Evolutionary conservation across 2,329 filamentous ascomycete genomes (phyloP).

Genomic region (Fusarium sp.): DNA sequence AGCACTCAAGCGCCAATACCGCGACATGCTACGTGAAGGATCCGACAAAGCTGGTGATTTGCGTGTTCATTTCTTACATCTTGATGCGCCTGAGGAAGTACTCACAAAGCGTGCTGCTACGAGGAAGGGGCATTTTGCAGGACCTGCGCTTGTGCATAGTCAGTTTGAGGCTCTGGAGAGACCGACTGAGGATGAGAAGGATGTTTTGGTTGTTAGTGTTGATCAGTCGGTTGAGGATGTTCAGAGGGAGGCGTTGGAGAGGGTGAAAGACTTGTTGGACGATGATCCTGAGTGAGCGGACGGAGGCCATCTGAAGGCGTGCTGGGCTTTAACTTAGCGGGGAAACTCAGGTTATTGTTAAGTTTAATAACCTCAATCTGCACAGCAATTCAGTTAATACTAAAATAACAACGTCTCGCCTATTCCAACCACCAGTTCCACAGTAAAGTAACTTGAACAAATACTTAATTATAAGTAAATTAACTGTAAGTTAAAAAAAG

Average conservation of each 20-base stretch:
- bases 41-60: conserved; percentile 16
- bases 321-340: no score
- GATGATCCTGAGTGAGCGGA: not conserved
- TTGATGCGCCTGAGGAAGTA: conserved; percentile 23
- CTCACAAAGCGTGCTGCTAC: conserved; percentile 5
- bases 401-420: not conserved
- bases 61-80: conserved; percentile 20
- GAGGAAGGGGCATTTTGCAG: conserved; percentile 20
- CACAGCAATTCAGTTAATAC: not conserved
- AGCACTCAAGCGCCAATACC: conserved; percentile 18
- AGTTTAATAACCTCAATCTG: not conserved
- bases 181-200: not conserved
- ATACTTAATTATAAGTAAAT: accelerated
- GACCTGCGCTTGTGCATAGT: conserved; percentile 8
- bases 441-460: no score
- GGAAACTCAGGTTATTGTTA: no score
- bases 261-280: conserved; percentile 3
- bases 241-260: conserved; percentile 13
- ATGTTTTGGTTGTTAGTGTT: conserved; percentile 18
- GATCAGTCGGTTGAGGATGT: conserved; percentile 16
- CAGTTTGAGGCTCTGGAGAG: conserved; percentile 17
- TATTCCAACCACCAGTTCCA: accelerated
- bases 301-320: not conserved
- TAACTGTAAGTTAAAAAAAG: no score
- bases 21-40: conserved; percentile 18